Base-by-base conservation (phyloP, 345 rosid genomes). In the Psidium guajava region DNA sequence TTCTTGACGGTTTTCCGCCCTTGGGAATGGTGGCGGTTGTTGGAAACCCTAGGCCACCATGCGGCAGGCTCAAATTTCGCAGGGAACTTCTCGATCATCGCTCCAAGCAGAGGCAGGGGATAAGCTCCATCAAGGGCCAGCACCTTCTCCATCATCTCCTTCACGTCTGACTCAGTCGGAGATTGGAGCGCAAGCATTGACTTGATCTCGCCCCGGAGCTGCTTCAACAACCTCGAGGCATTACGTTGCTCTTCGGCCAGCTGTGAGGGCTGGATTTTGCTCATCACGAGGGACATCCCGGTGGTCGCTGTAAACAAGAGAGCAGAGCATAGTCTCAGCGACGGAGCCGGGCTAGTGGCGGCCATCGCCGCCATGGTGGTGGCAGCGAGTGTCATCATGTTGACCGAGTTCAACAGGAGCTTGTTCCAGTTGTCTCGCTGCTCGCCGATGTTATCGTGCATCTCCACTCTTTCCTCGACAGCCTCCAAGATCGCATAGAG, bases 381-480 rank as follows among this genome's bases (percentile, higher is more conserved):
- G 6, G 95, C 96, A 0, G 94, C 84, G 40, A 95, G 93, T 53
- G 93, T 92, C 82, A 94, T 95, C 93, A 90, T 91, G 89, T 92
- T 95, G 86, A 93, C 89, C 27, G 98, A 93, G 82, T 91, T 94
- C 64, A 94, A 88, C 61, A 93, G 87, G 14, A 93, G 90, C 27
- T 86, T 84, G 90, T 93, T 95, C 98, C 96, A 93, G 83, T 91
- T 91, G 16, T 93, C 91, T 4, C 96, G 91, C 73, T 95, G 98
- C 86, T 94, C 90, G 5, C 93, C 93, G 0, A 95, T 73, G 88
- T 94, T 95, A 9, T 89, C 54, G 85, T 95, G 98, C 95, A 94
- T 94, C 91, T 93, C 95, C 5, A 92, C 89, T 84, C 96, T 87
- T 50, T 95, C 96, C 47, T 90, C 87, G 61, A 94, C 93, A 6